A percentile compares a stretch with the other conserved stretches of the same genome.
Conservation (phyloP, 805 yeast genomes). For the Nakazawaea molendinolei region DNA sequence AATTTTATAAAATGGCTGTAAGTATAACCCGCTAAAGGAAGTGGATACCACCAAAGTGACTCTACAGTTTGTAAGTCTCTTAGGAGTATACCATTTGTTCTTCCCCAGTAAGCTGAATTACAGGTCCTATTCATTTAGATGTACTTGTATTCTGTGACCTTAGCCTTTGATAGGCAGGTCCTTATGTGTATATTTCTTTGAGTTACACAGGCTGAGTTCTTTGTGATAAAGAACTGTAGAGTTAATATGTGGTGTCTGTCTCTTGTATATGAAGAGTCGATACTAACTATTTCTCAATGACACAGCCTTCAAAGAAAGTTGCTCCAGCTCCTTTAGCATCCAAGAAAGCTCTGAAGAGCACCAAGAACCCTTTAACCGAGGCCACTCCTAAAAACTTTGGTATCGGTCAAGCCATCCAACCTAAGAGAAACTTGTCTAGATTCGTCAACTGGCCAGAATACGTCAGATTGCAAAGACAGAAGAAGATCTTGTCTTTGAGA, state of each 20-base stretch:
- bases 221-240: slow-evolving; percentile 19
- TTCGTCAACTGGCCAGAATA: slow-evolving; percentile 99
- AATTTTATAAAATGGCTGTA: slow-evolving; percentile 13
- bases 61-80: slow-evolving; percentile 11
- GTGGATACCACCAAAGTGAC: no score
- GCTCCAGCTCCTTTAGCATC: slow-evolving; percentile 98
- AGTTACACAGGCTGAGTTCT: slow-evolving; percentile 24
- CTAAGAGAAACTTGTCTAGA: slow-evolving; percentile 92
- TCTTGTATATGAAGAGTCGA: slow-evolving; percentile 5
- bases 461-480: slow-evolving; percentile 98
- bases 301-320: slow-evolving; percentile 54
- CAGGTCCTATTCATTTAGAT: no score
- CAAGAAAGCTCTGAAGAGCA: slow-evolving; percentile 45
- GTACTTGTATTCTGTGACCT: no score
- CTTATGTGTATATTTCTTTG: slow-evolving; percentile 16
- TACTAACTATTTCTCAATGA: slow-evolving; percentile 12
- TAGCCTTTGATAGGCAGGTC: slow-evolving; percentile 1
- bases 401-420: slow-evolving; percentile 94
- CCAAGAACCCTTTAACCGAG: slow-evolving; percentile 82
- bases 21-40: slow-evolving; percentile 23
- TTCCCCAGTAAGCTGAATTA: no score
- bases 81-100: slow-evolving; percentile 18
- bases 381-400: slow-evolving; percentile 91
- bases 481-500: slow-evolving; percentile 91
- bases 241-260: slow-evolving; percentile 12